A percentile compares a stretch with the other conserved stretches of the same genome.
phyloP scores from a whole-genome alignment of 352 stramenopile species.

The Phytophthora meadii region DNA sequence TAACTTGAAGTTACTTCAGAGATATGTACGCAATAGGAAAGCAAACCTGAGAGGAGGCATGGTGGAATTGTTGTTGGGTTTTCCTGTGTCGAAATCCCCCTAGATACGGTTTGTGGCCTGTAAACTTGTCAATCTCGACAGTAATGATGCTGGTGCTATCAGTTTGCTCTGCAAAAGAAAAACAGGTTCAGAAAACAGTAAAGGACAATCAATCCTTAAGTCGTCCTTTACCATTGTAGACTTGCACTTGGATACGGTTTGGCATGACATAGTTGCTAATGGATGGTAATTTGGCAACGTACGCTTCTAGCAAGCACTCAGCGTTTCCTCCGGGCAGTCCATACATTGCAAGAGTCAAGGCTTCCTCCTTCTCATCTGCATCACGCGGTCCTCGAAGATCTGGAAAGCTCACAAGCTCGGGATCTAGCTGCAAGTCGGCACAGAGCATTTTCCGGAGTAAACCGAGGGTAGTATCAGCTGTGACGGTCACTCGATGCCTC shows the following conservation, averaged over 20 bases:
- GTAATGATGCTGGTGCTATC: conserved; percentile 55
- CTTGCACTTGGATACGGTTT: conserved; percentile 78
- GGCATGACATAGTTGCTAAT: conserved; percentile 87
- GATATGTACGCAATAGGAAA: not conserved
- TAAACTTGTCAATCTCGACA: conserved; percentile 83
- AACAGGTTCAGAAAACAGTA: not conserved
- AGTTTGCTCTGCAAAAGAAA: conserved; percentile 44
- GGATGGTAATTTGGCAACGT: conserved; percentile 45
- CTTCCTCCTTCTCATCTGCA: conserved; percentile 35
- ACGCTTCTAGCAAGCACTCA: conserved; percentile 58
- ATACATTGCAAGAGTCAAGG: conserved; percentile 47
- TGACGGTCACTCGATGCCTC: conserved; percentile 70
- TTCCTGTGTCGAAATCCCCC: conserved; percentile 91
- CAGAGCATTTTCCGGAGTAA: conserved; percentile 65
- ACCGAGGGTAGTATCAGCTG: conserved; percentile 53
- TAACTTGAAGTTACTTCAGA: not conserved
- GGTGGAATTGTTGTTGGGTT: conserved; percentile 91
- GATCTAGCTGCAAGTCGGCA: conserved; percentile 61
- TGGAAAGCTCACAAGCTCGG: conserved; percentile 67
- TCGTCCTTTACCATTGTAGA: conserved; percentile 55
- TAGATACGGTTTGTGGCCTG: conserved; percentile 83
- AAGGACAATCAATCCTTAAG: not conserved
- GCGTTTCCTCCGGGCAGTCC: conserved; percentile 41
- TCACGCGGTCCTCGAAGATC: conserved; percentile 49
- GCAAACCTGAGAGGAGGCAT: conserved; percentile 85